Base-by-base conservation (phyloP, 1,284 basidiomycete species). In the Ustilago curta region DNA sequence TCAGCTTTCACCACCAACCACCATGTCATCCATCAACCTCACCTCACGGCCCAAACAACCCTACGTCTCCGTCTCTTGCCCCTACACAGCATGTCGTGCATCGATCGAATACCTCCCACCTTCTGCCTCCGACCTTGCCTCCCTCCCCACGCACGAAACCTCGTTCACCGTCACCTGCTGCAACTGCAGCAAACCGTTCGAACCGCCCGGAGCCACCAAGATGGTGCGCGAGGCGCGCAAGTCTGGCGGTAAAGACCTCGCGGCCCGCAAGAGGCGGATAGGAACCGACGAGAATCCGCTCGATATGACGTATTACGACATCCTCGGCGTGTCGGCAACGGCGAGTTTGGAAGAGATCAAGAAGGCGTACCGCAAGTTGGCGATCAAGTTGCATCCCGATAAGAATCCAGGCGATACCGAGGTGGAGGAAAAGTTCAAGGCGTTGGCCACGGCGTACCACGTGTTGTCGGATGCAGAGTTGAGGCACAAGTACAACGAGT, bases 301-400 rank as follows among this genome's bases (percentile, higher is more conserved):
- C 50, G 83, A 84, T 42, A 83, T 81, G 76, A 74, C 75, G 12
- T 84, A 80, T 72, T 85, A 85, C 66, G 84, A 95, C 81, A 88
- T 92, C 31, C 88, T 96, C 3, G 92, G 92, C 6, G 88, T 96
- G 0, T 86, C 91, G 0, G 88, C 92, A 14, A 88, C 89, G 61
- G 93, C 93, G 5, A 91, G 91, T 16, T 88, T 89, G 2, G 93
- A 93, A 14, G 93, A 96, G 64, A 90, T 99, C 84, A 98, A 98
- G 88, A 97, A 95, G 86, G 93, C 96, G 3, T 99, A 99, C 87
- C 90, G 95, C 53, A 90, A 95, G 19, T 88, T 97, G 56, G 96
- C 96, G 2, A 97, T 97, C 87, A 96, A 96, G 86, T 91, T 87
- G 47, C 88, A 88, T 77, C 88, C 88, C 1, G 88, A 89, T 76